Evolutionary conservation across 768 basidiomycete species (phyloP), one percentile per base, ranked within the genome.

Genomic region (Panellus pusillus): DNA sequence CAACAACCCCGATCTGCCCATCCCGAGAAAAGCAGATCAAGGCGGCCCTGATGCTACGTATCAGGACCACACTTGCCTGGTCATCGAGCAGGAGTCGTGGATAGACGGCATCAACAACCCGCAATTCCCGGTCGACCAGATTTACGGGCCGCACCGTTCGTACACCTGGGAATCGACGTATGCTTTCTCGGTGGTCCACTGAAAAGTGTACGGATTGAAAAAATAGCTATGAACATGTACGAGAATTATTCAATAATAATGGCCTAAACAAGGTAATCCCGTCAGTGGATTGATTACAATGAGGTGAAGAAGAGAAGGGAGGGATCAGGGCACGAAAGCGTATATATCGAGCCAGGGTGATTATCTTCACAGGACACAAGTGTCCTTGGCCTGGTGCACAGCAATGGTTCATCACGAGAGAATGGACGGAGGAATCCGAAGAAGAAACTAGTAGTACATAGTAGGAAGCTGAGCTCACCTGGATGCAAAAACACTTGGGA

Each of bases 51-150:
- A 47, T 1, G 47, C 31, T 9, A 31, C 57, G 13, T 79, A 80
- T 58, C 55, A 53, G 2, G 63, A 74, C 47, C 74, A 76, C 50
- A 73, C 73, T 7, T 75, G 72, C 48, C 55, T 79, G 0, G 78
- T 74, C 20, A 71, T 80, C 31, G 78, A 80, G 57, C 75, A 73
- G 28, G 73, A 76, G 60, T 68, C 68, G 19, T 65, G 67, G 44
- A 76, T 79, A 54, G 58, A 78, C 60, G 77, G 71, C 12, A 78
- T 79, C 50, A 79, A 80, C 66, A 74, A 76, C 44, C 78, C 78
- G 2, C 70, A 77, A 51, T 74, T 72, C 54, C 66, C 66, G 13
- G 65, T 76, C 2, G 63, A 79, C 58, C 74, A 79, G 53, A 78
- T 79, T 36, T 79, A 72, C 54, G 74, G 70, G 6, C 74, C 74